Evolutionary conservation across 108 stramenopile genomes (phyloP).

Genomic region (Pseudonitzschia delicatissima): DNA sequence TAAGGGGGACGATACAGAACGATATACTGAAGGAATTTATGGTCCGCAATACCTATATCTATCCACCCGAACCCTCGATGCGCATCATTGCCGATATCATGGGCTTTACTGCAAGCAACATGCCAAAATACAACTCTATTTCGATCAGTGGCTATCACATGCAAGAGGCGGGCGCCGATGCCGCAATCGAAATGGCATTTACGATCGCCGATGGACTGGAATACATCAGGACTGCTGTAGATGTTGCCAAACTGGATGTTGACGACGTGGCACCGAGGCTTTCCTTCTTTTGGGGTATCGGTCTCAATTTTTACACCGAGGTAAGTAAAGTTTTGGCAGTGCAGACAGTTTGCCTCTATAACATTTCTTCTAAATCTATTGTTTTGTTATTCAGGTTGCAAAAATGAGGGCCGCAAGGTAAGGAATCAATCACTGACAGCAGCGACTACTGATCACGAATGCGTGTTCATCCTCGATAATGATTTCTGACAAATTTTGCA

Average conservation of each 20-base stretch:
- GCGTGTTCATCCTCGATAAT: background rate
- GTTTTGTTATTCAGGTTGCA: conserved; percentile 13
- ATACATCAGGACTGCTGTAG: conserved; percentile 86
- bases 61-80: conserved; percentile 90
- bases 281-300: conserved; percentile 98
- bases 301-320: conserved; percentile 96
- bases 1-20: conserved; percentile 97
- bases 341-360: too few species aligned
- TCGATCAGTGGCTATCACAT: conserved; percentile 98
- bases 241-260: conserved; percentile 84
- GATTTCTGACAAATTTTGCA: background rate
- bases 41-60: conserved; percentile 97
- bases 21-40: conserved; percentile 99
- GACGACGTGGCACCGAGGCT: conserved; percentile 94
- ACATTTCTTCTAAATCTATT: background rate
- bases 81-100: conserved; percentile 92
- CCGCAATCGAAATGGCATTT: conserved; percentile 94
- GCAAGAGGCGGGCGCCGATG: conserved; percentile 98
- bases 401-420: conserved; percentile 30
- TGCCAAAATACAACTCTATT: conserved; percentile 97
- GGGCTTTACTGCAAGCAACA: conserved; percentile 89
- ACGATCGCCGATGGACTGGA: conserved; percentile 96
- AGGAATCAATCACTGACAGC: background rate
- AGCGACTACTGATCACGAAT: background rate
- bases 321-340: conserved; percentile 14